Evolutionary conservation across 1,284 basidiomycete genomes (phyloP), one percentile per base, ranked within the genome.

Genomic region (Ganoderma resinaceum): DNA sequence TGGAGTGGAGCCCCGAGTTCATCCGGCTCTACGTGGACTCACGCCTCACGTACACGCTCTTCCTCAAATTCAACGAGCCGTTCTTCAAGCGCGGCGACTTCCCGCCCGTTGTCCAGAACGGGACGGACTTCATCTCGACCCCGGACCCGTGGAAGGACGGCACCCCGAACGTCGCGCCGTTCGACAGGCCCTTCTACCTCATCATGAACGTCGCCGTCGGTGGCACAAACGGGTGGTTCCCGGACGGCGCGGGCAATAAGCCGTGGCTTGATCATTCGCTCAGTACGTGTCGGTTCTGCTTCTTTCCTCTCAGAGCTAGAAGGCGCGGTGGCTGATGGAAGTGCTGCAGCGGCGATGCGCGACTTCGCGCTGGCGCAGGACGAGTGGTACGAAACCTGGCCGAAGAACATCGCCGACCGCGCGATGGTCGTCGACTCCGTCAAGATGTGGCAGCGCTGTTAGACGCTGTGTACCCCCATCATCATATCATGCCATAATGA

Each of bases 171-270:
- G 85, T 89, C 6, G 92, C 95, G 16, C 95, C 95, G 7, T 96
- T 96, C 77, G 95, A 96, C 80, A 89, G 94, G 81, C 81, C 86
- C 40, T 91, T 95, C 81, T 95, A 93, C 76, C 82, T 95, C 29
- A 91, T 93, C 79, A 80, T 95, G 77, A 86, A 92, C 78, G 87
- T 95, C 61, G 94, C 90, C 0, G 91, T 93, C 42, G 94, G 94
- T 31, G 88, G 90, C 2, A 94, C 91, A 20, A 94, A 86, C 72
- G 94, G 94, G 4, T 95, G 92, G 91, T 95, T 95, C 86, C 89
- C 91, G 0, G 93, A 95, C 70, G 86, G 85, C 43, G 84, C 87
- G 61, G 87, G 87, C 3, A 78, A 85, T 72, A 95, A 95, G 81
- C 94, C 94, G 8, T 95, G 94, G 94, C 78, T 91, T 52, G 89